Evolutionary conservation across 2,329 filamentous ascomycete species (phyloP), one percentile per base, ranked within the genome.

Genomic region (Hymenoscyphus repandus): DNA sequence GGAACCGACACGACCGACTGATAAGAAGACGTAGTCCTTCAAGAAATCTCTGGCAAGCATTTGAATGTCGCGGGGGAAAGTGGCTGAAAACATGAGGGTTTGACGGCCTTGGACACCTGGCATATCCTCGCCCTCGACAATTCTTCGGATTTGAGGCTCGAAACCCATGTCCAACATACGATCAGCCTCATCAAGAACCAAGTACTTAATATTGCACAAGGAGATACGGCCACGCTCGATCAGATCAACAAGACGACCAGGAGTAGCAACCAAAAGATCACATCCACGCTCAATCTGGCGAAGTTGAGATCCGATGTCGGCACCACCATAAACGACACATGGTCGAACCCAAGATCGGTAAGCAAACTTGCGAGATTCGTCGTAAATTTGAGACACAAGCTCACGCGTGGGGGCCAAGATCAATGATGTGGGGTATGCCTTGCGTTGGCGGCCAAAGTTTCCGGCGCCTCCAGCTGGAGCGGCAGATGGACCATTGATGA

Each of bases 91-190:
- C 93, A 99, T 99, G 78, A 99, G 92, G 49, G 93, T 99, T 75
- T 99, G 93, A 67, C 93, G 91, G 64, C 80, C 76, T 60, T 83
- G 75, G 54, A 92, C 88, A 47, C 73, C 72, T 51, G 93, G 93
- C 93, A 99, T 99, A 66, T 99, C 93, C 75, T 97, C 93, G 54
- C 90, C 90, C 74, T 97, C 92, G 41, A 99, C 93, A 66, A 99
- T 97, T 65, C 92, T 88, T 67, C 93, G 91, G 69, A 99, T 99
- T 76, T 99, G 93, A 66, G 93, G 93, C 79, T 99, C 93, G 80
- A 99, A 99, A 93, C 93, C 93, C 93, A 99, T 99, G 81, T 99
- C 93, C 80, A 99, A 80, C 93, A 99, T 99, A 71, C 93, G 93
- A 78, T 99, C 93, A 72, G 93, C 93, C 82, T 99, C 93, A 65